Evolutionary conservation across 2,329 filamentous ascomycete species (phyloP), one percentile per base, ranked within the genome.

Genomic region (Cladophialophora bantiana): DNA sequence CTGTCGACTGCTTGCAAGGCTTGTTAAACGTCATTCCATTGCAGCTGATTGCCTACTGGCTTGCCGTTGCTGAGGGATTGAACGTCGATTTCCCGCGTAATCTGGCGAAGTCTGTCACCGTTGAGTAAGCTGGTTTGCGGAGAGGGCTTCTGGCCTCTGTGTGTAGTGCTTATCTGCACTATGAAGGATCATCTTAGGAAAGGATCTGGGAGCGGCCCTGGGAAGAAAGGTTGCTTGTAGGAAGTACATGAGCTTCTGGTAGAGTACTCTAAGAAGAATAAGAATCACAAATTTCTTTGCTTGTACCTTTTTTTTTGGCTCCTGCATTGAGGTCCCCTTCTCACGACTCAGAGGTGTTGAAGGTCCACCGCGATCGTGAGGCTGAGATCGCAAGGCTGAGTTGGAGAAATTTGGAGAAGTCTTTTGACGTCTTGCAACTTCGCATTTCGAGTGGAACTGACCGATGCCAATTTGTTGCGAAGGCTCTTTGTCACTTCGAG

Each of bases 31-130:
- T 99, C 76, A 92, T 99, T 74, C 95, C 95, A 60, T 87, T 99
- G 76, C 95, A 99, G 85, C 86, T 99, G 75, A 97, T 99, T 83
- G 92, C 95, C 67, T 99, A 99, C 87, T 98, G 95, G 94, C 89
- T 99, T 72, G 95, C 95, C 62, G 94, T 99, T 75, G 90, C 91
- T 73, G 95, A 97, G 84, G 94, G 94, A 60, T 85, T 97, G 73
- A 98, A 99, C 79, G 95, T 99, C 68, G 95, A 99, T 79, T 98
- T 98, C 88, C 95, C 95, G 66, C 91, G 95, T 77, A 99, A 99
- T 85, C 83, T 99, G 83, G 95, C 95, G 80, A 99, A 99, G 89
- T 97, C 93, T 71, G 95, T 99, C 72, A 99, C 95, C 71, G 95
- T 99, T 74, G 95, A 99, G 88, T 99, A 72, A 13, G 45, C 13